Percentiles rank a stretch among this genome's conserved stretches.
Conservation (phyloP, 2,329 filamentous ascomycete species). For the Helicocarpus griseus region DNA sequence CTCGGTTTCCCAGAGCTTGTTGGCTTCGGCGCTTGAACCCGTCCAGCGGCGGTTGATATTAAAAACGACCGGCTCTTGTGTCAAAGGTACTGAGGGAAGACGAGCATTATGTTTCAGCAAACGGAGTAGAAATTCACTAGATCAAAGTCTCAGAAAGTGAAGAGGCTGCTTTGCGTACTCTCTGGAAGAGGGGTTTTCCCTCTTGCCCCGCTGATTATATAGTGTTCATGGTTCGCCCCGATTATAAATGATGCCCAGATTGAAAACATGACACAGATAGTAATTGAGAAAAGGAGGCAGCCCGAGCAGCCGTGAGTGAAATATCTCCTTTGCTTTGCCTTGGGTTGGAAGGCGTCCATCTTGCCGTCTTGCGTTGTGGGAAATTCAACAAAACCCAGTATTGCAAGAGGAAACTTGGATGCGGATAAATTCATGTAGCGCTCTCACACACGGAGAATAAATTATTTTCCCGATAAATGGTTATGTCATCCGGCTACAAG, state of each 20-base stretch:
- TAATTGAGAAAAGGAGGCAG: not conserved
- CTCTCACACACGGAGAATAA: not conserved
- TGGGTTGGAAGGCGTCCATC: not conserved
- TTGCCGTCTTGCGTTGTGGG: not conserved
- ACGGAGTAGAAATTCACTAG: not conserved
- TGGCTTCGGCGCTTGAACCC: not conserved
- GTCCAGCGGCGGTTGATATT: not conserved
- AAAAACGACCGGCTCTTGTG: not conserved
- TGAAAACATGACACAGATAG: not conserved
- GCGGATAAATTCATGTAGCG: not conserved
- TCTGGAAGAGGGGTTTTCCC: slow-evolving; percentile 1
- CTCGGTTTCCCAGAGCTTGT: not conserved
- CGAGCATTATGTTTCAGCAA: not conserved
- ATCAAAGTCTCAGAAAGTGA: not conserved
- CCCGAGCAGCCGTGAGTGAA: not conserved
- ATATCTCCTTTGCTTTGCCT: not conserved
- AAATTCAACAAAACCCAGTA: not conserved
- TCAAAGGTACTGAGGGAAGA: not conserved
- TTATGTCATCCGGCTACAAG: too few species aligned
- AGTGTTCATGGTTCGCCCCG: not conserved
- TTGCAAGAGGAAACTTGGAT: not conserved
- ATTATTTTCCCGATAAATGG: too few species aligned
- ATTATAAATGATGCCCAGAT: not conserved
- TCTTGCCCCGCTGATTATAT: not conserved
- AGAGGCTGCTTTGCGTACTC: not conserved